Evolutionary conservation across 208 protist genomes (phyloP).

Genomic region (Lotmaria passim): DNA sequence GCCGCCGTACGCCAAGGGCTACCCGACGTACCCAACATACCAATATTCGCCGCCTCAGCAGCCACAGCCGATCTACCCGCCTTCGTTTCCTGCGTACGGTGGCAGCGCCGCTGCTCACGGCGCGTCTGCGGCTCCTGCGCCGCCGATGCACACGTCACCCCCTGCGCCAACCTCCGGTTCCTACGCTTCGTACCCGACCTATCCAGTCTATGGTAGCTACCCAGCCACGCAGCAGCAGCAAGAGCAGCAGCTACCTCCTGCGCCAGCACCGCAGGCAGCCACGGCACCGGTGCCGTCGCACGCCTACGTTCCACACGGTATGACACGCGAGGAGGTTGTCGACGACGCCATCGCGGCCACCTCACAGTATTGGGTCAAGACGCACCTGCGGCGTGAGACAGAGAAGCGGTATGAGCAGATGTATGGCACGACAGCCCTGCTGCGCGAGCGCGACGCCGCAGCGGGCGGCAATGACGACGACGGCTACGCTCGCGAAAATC

Average conservation of each 20-base stretch:
- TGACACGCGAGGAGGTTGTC: constrained; percentile 50
- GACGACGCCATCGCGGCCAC: constrained; percentile 48
- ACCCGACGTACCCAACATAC: neutral
- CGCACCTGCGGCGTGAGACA: constrained; percentile 36
- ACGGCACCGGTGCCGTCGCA: neutral
- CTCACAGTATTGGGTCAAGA: constrained; percentile 52
- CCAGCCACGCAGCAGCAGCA: neutral
- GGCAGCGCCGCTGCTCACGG: neutral
- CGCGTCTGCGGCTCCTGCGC: neutral
- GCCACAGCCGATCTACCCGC: constrained; percentile 17
- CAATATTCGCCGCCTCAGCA: constrained; percentile 2
- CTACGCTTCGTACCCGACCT: constrained; percentile 1
- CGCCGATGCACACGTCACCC: neutral
- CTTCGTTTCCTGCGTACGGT: constrained; percentile 13
- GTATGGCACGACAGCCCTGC: constrained; percentile 3
- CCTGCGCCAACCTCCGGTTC: neutral
- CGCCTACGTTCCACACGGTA: constrained; percentile 22
- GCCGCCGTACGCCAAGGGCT: neutral
- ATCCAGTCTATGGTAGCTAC: constrained; percentile 9
- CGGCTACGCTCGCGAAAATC: constrained; percentile 23
- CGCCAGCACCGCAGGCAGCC: neutral
- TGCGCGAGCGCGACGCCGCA: neutral
- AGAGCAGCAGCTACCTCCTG: neutral
- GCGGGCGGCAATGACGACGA: neutral
- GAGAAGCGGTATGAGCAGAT: constrained; percentile 26